phyloP scores from a whole-genome alignment of 2,329 filamentous ascomycete genomes.

The Talaromyces sp. region DNA sequence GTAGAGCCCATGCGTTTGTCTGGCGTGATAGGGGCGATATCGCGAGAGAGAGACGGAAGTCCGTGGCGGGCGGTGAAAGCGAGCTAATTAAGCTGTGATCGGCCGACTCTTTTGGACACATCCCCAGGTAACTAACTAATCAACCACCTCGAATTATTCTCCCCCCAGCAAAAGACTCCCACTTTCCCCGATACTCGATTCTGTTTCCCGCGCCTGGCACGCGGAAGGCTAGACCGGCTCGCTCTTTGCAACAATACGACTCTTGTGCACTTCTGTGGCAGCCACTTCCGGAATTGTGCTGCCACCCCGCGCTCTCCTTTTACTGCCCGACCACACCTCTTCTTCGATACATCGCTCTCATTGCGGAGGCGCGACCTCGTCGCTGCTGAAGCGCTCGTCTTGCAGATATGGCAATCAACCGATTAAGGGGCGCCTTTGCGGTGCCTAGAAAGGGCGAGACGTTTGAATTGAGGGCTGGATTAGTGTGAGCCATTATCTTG shows the following conservation, averaged over 20 bases:
- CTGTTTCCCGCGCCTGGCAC: not conserved
- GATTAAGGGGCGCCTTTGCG: conserved; percentile 89
- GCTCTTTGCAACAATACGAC: not conserved
- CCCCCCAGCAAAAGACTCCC: not conserved
- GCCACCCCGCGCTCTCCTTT: conserved; percentile 15
- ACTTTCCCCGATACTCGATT: not conserved
- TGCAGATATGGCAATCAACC: conserved; percentile 79
- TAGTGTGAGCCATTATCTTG: conserved; percentile 54
- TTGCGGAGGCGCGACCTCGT: conserved; percentile 32
- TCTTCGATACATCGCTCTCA: conserved; percentile 7
- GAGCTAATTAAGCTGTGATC: not conserved
- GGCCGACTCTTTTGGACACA: not conserved
- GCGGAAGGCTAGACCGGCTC: not conserved
- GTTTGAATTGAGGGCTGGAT: conserved; percentile 88
- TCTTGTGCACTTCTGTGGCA: not conserved
- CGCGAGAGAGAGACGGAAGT: not conserved
- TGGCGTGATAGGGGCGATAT: not conserved
- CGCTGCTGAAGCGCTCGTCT: conserved; percentile 29
- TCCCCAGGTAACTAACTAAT: not conserved
- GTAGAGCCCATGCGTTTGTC: not conserved
- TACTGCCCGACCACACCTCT: conserved; percentile 7
- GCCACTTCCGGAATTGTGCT: conserved; percentile 8
- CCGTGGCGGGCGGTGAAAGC: not conserved
- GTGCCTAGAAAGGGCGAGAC: conserved; percentile 95
- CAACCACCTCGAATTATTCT: not conserved